Evolutionary conservation across 2,329 filamentous ascomycete genomes (phyloP).

Genomic region (Venturia aucupariae): DNA sequence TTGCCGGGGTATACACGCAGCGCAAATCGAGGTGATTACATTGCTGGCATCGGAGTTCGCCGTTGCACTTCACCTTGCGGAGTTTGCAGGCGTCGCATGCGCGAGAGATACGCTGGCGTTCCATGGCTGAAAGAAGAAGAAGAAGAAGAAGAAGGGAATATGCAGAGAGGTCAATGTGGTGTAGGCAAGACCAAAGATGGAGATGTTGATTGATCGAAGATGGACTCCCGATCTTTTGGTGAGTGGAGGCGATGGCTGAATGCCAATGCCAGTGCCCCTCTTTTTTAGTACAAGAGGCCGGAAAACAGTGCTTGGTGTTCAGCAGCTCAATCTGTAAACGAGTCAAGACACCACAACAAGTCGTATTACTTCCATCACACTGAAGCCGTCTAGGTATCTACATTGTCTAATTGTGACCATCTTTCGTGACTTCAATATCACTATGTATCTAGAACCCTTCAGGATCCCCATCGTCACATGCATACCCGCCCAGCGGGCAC

Average conservation of each 20-base stretch:
- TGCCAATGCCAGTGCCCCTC: background rate
- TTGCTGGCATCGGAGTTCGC: conserved; percentile 35
- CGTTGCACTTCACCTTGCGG: conserved; percentile 40
- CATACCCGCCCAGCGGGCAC: background rate
- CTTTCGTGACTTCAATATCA: too few species aligned
- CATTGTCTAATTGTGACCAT: background rate
- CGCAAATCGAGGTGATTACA: conserved; percentile 32
- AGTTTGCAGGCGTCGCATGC: conserved; percentile 40
- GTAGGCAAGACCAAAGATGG: background rate
- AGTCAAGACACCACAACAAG: too few species aligned
- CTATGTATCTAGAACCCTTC: too few species aligned
- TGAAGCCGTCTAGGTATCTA: background rate
- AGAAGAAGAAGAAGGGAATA: background rate
- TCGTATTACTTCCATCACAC: background rate
- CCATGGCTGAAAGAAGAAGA: background rate
- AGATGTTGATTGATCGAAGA: background rate
- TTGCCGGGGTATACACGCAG: conserved; percentile 34
- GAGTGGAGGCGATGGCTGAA: background rate
- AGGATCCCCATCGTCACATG: background rate
- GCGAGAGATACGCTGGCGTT: conserved; percentile 12
- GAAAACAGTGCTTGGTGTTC: too few species aligned
- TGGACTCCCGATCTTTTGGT: background rate
- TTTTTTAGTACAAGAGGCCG: too few species aligned
- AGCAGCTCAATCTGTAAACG: too few species aligned
- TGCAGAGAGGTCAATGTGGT: background rate